A percentile compares a stretch with the other conserved stretches of the same genome.
phyloP scores from a whole-genome alignment of 345 rosid genomes.

The Pistacia integerrima region DNA sequence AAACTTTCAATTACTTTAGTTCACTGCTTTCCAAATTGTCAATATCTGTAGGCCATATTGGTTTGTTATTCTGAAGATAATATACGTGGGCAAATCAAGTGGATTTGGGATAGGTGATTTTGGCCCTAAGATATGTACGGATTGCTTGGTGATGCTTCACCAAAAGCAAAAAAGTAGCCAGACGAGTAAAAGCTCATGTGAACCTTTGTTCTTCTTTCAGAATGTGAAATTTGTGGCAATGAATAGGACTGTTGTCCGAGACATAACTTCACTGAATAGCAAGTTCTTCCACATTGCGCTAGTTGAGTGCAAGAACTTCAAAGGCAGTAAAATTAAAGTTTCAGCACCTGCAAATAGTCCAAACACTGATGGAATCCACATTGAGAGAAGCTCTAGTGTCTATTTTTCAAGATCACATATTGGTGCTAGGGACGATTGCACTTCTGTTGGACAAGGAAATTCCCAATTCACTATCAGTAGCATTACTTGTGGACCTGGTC shows the following conservation, averaged over 20 bases:
- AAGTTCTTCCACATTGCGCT: conserved; percentile 64
- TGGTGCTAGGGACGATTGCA: conserved; percentile 35
- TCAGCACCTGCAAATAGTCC: conserved; percentile 36
- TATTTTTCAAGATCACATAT: conserved; percentile 24
- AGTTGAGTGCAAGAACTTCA: conserved; percentile 54
- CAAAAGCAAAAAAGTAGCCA: not conserved
- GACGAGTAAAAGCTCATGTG: not conserved
- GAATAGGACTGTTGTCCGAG: conserved; percentile 45
- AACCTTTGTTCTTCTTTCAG: conserved; percentile 25
- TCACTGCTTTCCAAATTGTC: not conserved
- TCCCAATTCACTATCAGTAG: conserved; percentile 27
- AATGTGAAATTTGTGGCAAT: conserved; percentile 55
- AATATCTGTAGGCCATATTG: not conserved
- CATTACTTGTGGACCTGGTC: conserved; percentile 41
- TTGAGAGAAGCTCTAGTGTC: conserved; percentile 28
- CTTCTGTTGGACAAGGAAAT: conserved; percentile 35
- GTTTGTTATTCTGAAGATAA: not conserved
- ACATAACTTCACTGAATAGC: conserved; percentile 60
- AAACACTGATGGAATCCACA: conserved; percentile 36
- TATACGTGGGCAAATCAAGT: not conserved
- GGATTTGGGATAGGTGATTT: not conserved
- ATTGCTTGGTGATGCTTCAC: not conserved
- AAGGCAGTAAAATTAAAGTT: conserved; percentile 36
- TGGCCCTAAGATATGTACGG: not conserved
- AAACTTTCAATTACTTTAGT: not conserved